Evolutionary conservation across 768 basidiomycete species (phyloP), one percentile per base, ranked within the genome.

Genomic region (Pleurotus cornucopiae): DNA sequence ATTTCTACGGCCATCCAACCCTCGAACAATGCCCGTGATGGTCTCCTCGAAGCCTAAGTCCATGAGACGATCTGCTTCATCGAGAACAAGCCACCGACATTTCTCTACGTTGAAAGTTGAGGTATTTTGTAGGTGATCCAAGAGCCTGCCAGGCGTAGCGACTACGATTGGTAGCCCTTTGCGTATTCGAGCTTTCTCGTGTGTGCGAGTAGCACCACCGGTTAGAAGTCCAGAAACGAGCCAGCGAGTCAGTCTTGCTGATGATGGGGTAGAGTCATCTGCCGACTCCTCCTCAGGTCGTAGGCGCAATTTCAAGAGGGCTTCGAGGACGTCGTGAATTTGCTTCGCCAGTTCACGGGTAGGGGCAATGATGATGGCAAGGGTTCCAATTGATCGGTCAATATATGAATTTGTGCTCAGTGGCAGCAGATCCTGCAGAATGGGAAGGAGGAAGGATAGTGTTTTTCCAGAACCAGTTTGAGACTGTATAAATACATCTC

Each of bases 381-480:
- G 79, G 2, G 96, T 98, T 23, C 96, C 96, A 64, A 98, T 91
- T 0, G 89, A 91, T 38, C 96, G 84, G 69, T 96, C 94, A 62
- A 98, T 96, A 65, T 91, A 96, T 3, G 93, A 94, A n/a, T 86
- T 79, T 11, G 86, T 83, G 55, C 91, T 89, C 49, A 98, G 78
- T 1, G 94, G 92, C 37, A 98, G 81, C 53, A 98, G 87, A 68
- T 96, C 94, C 60, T 98, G 92, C 44, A 98, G 82, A 69, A 98
- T 93, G 23, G 96, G 96, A 9, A 98, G 83, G 20, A 98, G 82
- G 74, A 91, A 98, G 2, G 94, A 83, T 20, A 98, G 74, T 0
- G 95, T 98, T 73, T 98, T 98, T 66, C 96, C 96, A 0, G 95
- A 98, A 55, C 96, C 96, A 6, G 96, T 98, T 68, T 98, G 94